phyloP scores from a whole-genome alignment of 805 yeast species.

The Nakazawaea anatomiae region DNA sequence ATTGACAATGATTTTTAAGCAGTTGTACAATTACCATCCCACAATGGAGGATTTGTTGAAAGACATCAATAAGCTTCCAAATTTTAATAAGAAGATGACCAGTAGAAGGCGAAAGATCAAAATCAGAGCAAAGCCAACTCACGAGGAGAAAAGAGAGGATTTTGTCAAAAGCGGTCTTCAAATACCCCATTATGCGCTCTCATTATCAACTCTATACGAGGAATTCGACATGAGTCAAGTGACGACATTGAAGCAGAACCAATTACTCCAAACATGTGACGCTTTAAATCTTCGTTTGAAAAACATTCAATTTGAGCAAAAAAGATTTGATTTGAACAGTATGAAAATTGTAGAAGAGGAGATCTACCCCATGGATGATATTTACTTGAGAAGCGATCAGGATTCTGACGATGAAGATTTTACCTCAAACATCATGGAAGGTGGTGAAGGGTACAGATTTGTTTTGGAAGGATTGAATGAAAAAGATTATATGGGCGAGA shows the following conservation, averaged over 20 bases:
- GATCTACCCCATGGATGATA: slow-evolving; percentile 7
- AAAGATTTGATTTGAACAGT: slow-evolving; percentile 12
- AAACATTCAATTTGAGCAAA: slow-evolving; percentile 1
- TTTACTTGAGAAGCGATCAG: slow-evolving; percentile 1
- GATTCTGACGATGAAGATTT: slow-evolving; percentile 8
- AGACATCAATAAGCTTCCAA: slow-evolving; percentile 5
- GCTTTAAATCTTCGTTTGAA: slow-evolving; percentile 2
- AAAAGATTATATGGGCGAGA: slow-evolving; percentile 15
- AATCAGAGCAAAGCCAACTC: background rate
- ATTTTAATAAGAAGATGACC: background rate
- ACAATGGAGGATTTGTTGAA: background rate
- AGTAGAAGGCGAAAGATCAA: background rate
- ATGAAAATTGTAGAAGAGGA: slow-evolving; percentile 11
- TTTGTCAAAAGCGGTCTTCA: background rate
- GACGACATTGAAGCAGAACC: slow-evolving; percentile 4
- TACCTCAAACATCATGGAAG: background rate
- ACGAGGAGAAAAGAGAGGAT: no score
- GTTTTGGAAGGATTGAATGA: slow-evolving; percentile 16
- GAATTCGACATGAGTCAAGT: background rate
- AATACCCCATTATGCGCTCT: background rate
- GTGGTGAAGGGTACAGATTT: background rate
- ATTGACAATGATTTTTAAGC: background rate
- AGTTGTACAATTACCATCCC: slow-evolving; percentile 3
- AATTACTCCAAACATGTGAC: slow-evolving; percentile 5
- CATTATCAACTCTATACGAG: background rate